phyloP scores from a whole-genome alignment of 2,329 filamentous ascomycete genomes.

The Aspergillus sp. region DNA sequence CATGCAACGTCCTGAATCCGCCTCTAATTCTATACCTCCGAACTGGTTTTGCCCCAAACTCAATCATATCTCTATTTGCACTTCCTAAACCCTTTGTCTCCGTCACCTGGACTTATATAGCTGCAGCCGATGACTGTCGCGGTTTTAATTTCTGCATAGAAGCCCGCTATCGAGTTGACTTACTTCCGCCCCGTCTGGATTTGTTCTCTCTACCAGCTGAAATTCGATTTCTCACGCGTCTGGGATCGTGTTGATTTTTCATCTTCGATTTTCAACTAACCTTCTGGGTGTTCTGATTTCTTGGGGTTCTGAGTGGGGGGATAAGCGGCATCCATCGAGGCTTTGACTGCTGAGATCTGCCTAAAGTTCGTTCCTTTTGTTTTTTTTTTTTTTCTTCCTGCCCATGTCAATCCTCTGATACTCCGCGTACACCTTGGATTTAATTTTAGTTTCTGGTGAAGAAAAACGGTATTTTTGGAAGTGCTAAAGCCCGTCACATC shows the following conservation, averaged over 20 bases:
- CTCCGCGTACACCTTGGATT: slow-evolving; percentile 1
- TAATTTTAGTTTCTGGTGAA: slow-evolving; percentile 10
- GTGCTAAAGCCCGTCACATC: slow-evolving; percentile 9
- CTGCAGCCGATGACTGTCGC: slow-evolving; percentile 16
- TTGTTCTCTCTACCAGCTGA: not conserved
- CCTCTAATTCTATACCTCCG: not conserved
- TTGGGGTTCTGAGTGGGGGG: not conserved
- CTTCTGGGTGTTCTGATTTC: not conserved
- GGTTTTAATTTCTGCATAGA: not conserved
- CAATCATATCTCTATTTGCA: slow-evolving; percentile 8
- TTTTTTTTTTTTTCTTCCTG: slow-evolving; percentile 7
- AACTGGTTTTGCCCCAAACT: slow-evolving; percentile 8
- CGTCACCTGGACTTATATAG: slow-evolving; percentile 11
- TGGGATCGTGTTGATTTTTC: not conserved
- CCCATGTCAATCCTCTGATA: not conserved
- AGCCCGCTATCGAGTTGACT: not conserved
- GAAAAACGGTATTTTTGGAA: slow-evolving; percentile 15
- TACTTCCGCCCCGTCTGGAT: not conserved
- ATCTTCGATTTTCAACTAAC: not conserved
- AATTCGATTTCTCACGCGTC: not conserved
- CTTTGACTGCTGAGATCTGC: not conserved
- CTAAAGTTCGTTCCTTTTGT: not conserved
- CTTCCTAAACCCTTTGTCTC: slow-evolving; percentile 20
- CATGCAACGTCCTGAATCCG: slow-evolving; percentile 17
- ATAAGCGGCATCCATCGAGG: not conserved